Evolutionary conservation across 2,329 filamentous ascomycete genomes (phyloP).

Genomic region (Xylariales sp.): DNA sequence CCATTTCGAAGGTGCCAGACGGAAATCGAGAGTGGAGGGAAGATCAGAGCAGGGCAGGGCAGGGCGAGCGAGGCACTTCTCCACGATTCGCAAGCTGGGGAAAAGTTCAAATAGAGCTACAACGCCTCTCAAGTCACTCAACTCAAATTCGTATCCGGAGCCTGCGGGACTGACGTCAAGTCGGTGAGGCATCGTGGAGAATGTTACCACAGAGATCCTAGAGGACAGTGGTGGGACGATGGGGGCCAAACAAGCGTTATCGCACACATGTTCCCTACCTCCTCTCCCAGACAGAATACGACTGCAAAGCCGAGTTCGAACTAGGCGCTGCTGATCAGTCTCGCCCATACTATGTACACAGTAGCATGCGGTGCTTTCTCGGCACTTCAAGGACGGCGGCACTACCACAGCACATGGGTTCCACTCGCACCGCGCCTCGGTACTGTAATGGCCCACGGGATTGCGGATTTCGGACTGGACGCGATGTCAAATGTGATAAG

Average conservation of each 20-base stretch:
- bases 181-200: conserved; percentile 7
- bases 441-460: too few relatives aligned
- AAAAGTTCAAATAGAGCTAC: too few relatives aligned
- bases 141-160: conserved; percentile 4
- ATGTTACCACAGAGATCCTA: conserved; percentile 7
- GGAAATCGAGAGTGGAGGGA: neutral
- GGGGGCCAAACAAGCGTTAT: neutral
- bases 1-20: conserved; percentile 1
- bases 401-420: too few relatives aligned
- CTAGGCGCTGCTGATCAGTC: conserved; percentile 4
- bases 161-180: conserved; percentile 6
- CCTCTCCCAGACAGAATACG: neutral
- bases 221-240: neutral
- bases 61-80: too few relatives aligned
- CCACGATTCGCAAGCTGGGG: too few relatives aligned
- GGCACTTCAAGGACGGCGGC: too few relatives aligned
- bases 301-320: neutral
- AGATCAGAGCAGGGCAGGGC: neutral
- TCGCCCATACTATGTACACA: neutral
- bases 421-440: too few relatives aligned
- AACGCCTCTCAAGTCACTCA: neutral
- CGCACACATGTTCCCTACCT: neutral
- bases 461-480: too few relatives aligned
- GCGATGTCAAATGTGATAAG: too few relatives aligned
- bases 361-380: conserved; percentile 4